Evolutionary conservation across 2,329 filamentous ascomycete species (phyloP).

Genomic region (Fusarium sp.): DNA sequence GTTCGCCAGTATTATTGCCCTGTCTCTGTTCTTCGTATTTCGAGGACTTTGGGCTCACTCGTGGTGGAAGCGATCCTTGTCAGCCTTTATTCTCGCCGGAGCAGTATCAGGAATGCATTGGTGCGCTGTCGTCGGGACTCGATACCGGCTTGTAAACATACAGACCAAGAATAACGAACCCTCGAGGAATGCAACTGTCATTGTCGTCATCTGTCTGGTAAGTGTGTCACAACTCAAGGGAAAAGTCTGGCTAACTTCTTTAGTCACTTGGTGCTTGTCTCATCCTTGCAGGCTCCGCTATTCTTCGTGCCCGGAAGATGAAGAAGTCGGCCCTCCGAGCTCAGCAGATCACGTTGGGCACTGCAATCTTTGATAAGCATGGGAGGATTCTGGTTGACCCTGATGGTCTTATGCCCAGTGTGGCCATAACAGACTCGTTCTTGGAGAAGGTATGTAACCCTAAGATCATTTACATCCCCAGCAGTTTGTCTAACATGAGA

Average conservation of each 20-base stretch:
- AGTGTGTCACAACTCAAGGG: conserved; percentile 41
- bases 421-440: conserved; percentile 83
- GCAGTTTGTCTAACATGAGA: conserved; percentile 13
- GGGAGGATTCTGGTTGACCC: conserved; percentile 76
- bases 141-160: conserved; percentile 68
- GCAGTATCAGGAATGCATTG: conserved; percentile 90
- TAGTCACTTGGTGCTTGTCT: conserved; percentile 72
- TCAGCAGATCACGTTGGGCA: conserved; percentile 68
- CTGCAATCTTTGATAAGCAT: conserved; percentile 74
- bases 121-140: conserved; percentile 78
- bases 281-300: conserved; percentile 65
- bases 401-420: conserved; percentile 74
- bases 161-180: conserved; percentile 48
- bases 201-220: conserved; percentile 78
- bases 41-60: conserved; percentile 79
- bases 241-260: neutral
- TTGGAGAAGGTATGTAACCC: conserved; percentile 65
- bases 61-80: conserved; percentile 78
- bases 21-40: conserved; percentile 82
- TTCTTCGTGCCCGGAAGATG: conserved; percentile 64
- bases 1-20: conserved; percentile 74
- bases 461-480: no score
- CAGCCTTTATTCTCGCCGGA: conserved; percentile 74
- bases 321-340: conserved; percentile 67
- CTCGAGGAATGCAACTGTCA: conserved; percentile 73